A percentile compares a stretch with the other conserved stretches of the same genome.
These are phyloP conservation scores for Helicostylum pulchrum DNA, from an alignment of 192 early-diverging fungal species.

Conservation along the genomic window DNA sequence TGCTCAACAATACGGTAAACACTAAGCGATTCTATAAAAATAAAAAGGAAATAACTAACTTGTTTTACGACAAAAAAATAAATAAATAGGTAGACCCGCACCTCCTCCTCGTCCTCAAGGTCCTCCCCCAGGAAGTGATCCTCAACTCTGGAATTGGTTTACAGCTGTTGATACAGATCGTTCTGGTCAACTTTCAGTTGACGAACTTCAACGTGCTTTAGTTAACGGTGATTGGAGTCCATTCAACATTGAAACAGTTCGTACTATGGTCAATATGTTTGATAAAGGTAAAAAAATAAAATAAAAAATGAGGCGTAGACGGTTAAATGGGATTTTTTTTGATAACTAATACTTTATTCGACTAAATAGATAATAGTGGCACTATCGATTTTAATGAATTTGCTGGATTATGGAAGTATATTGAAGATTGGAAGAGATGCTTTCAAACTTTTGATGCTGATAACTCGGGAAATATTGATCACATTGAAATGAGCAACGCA, in stretches of 20 bases:
- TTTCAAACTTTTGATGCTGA: conserved; percentile 77
- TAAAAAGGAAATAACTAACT: not conserved
- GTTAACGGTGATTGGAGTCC: conserved; percentile 78
- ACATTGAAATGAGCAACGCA: conserved; percentile 65
- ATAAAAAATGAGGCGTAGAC: not conserved
- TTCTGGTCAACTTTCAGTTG: conserved; percentile 65
- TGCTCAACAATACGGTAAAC: conserved; percentile 1
- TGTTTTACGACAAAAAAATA: not conserved
- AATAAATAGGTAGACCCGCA: not conserved
- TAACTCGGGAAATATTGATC: conserved; percentile 72
- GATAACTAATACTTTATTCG: not conserved
- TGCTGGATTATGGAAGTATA: conserved; percentile 75
- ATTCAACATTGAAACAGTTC: conserved; percentile 81
- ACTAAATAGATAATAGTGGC: conserved; percentile 63
- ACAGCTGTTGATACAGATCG: conserved; percentile 60
- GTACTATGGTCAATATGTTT: conserved; percentile 79
- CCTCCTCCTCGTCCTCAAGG: conserved; percentile 12
- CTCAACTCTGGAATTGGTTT: conserved; percentile 51
- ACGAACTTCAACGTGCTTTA: conserved; percentile 69
- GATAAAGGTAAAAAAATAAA: conserved; percentile 46
- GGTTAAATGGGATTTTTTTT: not conserved
- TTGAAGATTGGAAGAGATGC: conserved; percentile 81
- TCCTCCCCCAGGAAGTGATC: conserved; percentile 36
- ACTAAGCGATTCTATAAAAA: not conserved
- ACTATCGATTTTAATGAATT: conserved; percentile 79